These are phyloP conservation scores for Paramyrothecium roridum DNA, from an alignment of 2,329 filamentous ascomycete species.

Conservation along the genomic window DNA sequence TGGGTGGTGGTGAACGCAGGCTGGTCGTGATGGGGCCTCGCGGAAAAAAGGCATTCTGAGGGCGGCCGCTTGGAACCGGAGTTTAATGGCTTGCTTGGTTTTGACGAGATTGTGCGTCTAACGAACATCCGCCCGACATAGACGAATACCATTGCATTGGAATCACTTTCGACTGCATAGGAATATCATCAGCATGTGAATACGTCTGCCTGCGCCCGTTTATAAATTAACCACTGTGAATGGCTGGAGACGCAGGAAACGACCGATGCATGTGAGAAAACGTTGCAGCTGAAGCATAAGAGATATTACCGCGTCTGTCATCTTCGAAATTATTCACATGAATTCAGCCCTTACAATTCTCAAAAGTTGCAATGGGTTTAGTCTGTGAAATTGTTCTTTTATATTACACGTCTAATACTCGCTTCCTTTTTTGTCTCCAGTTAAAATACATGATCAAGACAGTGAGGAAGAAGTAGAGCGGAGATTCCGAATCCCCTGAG, in stretches of 20 bases:
- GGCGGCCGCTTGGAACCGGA: constrained; percentile 43
- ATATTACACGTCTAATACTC: constrained; percentile 27
- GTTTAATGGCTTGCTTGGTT: constrained; percentile 43
- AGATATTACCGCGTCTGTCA: no score
- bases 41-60: constrained; percentile 34
- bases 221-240: no score
- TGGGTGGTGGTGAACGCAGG: constrained; percentile 18
- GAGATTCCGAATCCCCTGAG: constrained; percentile 32
- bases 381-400: constrained; percentile 4
- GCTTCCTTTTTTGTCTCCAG: constrained; percentile 23
- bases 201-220: no score
- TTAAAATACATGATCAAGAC: constrained; percentile 35
- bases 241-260: no score
- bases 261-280: no score
- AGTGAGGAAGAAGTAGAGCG: constrained; percentile 36
- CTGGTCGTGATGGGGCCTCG: constrained; percentile 27
- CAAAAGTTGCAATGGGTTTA: not conserved
- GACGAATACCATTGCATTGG: constrained; percentile 40
- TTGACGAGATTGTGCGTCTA: constrained; percentile 38
- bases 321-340: no score
- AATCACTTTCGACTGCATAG: constrained; percentile 5
- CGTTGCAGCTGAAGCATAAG: no score
- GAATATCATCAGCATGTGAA: no score
- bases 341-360: not conserved
- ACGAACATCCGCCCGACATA: constrained; percentile 39